These are phyloP conservation scores for Plasmodium relictum DNA, from an alignment of 169 alveolate genomes.

Conservation along the genomic window DNA sequence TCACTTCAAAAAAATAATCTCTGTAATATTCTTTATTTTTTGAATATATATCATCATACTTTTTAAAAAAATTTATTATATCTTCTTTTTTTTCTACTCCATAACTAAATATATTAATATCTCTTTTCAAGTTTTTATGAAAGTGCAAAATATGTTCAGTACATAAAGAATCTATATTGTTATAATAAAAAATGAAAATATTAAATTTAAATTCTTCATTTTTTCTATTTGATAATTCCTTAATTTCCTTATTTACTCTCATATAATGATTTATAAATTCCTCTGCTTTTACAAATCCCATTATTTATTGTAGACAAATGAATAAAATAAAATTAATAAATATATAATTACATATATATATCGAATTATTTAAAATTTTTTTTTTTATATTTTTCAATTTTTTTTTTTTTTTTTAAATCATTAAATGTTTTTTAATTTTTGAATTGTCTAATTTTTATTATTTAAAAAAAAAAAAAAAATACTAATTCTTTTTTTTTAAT, in stretches of 20 bases:
- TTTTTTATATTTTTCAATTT: too few species aligned
- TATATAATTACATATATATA: not conserved
- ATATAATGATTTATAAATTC: slow-evolving; percentile 62
- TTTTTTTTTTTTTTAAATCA: too few species aligned
- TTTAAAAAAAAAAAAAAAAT: too few species aligned
- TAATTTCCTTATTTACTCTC: slow-evolving; percentile 61
- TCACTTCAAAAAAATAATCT: slow-evolving; percentile 45
- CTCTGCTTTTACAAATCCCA: slow-evolving; percentile 71
- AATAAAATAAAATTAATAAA: not conserved
- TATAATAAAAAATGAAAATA: slow-evolving; percentile 44
- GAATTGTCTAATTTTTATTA: too few species aligned
- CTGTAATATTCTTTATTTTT: slow-evolving; percentile 45
- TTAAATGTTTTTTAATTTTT: too few species aligned
- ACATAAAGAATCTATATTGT: slow-evolving; percentile 50
- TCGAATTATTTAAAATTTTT: not conserved
- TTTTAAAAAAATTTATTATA: slow-evolving; percentile 19
- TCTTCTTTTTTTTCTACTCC: slow-evolving; percentile 65
- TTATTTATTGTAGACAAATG: not conserved
- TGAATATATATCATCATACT: slow-evolving; percentile 46
- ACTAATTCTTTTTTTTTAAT: too few species aligned
- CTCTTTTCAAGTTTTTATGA: slow-evolving; percentile 49
- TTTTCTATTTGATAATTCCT: slow-evolving; percentile 33
- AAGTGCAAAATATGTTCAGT: slow-evolving; percentile 67
- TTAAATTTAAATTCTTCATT: slow-evolving; percentile 63
- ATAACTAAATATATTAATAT: slow-evolving; percentile 44